A percentile compares a stretch with the other conserved stretches of the same genome.
These are phyloP conservation scores for Raphanus hybrid DNA, from an alignment of 441 rosid genomes.

Conservation along the genomic window DNA sequence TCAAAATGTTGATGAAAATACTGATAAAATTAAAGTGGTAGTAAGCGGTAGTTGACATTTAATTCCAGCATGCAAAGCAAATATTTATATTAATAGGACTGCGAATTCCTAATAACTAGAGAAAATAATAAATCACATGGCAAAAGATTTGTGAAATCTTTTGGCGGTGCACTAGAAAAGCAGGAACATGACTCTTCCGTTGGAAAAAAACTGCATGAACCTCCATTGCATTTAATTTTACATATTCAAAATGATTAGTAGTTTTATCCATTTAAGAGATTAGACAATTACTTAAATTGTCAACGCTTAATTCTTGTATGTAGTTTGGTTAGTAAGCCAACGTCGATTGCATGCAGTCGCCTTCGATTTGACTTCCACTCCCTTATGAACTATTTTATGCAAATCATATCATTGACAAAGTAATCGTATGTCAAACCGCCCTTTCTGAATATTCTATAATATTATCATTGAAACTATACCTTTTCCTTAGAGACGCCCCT, in stretches of 20 bases:
- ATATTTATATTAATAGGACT: not conserved
- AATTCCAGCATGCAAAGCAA: slow-evolving; percentile 34
- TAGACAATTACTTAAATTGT: slow-evolving; percentile 23
- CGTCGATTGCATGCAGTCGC: slow-evolving; percentile 38
- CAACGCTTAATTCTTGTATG: slow-evolving; percentile 30
- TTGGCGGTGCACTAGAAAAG: slow-evolving; percentile 43
- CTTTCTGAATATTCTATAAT: slow-evolving; percentile 20
- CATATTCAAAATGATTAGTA: not conserved
- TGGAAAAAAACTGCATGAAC: slow-evolving; percentile 34
- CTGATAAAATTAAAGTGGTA: slow-evolving; percentile 12
- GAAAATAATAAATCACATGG: slow-evolving; percentile 38
- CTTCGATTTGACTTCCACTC: slow-evolving; percentile 40
- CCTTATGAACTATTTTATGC: slow-evolving; percentile 9
- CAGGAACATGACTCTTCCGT: slow-evolving; percentile 46
- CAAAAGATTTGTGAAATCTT: slow-evolving; percentile 48
- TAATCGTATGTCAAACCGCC: slow-evolving; percentile 44
- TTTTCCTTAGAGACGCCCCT: slow-evolving; percentile 29
- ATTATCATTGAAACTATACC: slow-evolving; percentile 4
- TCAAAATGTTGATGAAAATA: slow-evolving; percentile 25
- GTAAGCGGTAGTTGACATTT: slow-evolving; percentile 40
- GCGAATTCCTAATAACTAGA: slow-evolving; percentile 20
- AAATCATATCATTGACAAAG: slow-evolving; percentile 39
- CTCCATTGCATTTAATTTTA: slow-evolving; percentile 29
- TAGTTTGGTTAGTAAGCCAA: slow-evolving; percentile 19
- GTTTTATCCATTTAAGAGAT: slow-evolving; percentile 21